Base-by-base conservation (phyloP, 768 basidiomycete species). In the Russula dissimulans region DNA sequence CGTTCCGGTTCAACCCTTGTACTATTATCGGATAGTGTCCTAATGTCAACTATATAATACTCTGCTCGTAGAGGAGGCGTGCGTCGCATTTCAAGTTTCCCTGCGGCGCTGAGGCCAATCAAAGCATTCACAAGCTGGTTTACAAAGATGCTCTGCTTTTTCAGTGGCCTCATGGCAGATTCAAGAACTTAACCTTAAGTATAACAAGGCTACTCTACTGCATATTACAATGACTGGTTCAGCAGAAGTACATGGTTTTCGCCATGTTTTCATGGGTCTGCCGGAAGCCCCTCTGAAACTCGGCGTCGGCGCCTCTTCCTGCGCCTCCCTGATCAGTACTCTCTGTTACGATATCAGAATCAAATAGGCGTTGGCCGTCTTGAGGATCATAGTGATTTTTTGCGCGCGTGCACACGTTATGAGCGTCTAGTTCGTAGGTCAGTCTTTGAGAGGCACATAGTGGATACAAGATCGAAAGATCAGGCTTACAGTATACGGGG, bases 321-420 rank as follows among this genome's bases (percentile, higher is more conserved):
- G 22, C 59, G 63, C 29, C 78, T 75, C 10, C n/a, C 29, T 1
- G 9, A 17, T 26, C 48, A 4, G 38, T 5, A 1, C 79, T 81
- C 9, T 74, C 78, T 0, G 79, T 6, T 4, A 18, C n/a, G 0
- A 43, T 50, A 4, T 57, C 75, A 8, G 86, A 32, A 1, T 5
- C 84, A 0, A 81, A 81, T 59, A 85, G 75, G 60, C 82, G 79
- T 0, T 85, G 63, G 6, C 71, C 67, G 7, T 73, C 74, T 15
- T 77, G 72, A 0, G 88, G 87, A 57, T 84, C 80, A 65, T 86
- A 90, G 65, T 91, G 87, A 65, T 89, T 87, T 72, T 86, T 89
- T 0, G 88, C 86, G 3, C 89, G 79, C 1, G 83, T 75, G 67
- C 89, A 91, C 17, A 82, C 77, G 26, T 85, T 87, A 69, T 90